Evolutionary conservation across 1,284 basidiomycete species (phyloP), one percentile per base, ranked within the genome.

Genomic region (Pyrrhoderma noxium): DNA sequence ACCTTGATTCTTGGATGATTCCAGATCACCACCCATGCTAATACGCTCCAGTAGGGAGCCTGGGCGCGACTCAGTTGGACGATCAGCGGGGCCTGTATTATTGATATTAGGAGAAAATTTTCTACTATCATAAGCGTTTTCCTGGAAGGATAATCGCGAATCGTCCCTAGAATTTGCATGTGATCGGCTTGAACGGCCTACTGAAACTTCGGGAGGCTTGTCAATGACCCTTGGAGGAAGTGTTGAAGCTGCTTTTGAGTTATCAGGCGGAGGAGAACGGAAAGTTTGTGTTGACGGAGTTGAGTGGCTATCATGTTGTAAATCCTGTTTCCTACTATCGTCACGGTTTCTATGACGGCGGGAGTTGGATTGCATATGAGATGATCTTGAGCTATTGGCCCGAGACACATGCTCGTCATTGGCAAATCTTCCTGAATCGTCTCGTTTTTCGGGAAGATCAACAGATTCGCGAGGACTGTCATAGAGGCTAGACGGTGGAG

Each of bases 41-140:
- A 54, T 25, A 18, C 53, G 53, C 9, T 54, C 43, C 23, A 54
- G 48, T 14, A 54, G 39, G 8, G 53, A 54, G 35, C 45, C 50
- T 14, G 47, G 35, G 25, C 53, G 53, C 3, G 25, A 38, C 14
- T 41, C 41, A 8, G 37, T 21, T 18, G 48, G 47, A 5, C 53
- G 43, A 16, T 43, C 53, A 14, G 16, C 23, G 8, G 27, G 27
- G 11, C 11, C 11, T 11, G 27, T 5, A 11, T 11, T 31, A 31
- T 11, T 31, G 11, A 31, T 5, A 5, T 31, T 31, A 11, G 27
- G 27, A 5, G 27, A 31, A 5, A 31, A 5, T 31, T 31, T 31
- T 31, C 27, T 31, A 11, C 27, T 31, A 11, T 31, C 5, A 11
- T 31, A 5, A 11, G 11, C 11, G 11, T 31, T 31, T 5, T 31